Evolutionary conservation across 2,329 filamentous ascomycete genomes (phyloP).

Genomic region (Apiospora malaysiana): DNA sequence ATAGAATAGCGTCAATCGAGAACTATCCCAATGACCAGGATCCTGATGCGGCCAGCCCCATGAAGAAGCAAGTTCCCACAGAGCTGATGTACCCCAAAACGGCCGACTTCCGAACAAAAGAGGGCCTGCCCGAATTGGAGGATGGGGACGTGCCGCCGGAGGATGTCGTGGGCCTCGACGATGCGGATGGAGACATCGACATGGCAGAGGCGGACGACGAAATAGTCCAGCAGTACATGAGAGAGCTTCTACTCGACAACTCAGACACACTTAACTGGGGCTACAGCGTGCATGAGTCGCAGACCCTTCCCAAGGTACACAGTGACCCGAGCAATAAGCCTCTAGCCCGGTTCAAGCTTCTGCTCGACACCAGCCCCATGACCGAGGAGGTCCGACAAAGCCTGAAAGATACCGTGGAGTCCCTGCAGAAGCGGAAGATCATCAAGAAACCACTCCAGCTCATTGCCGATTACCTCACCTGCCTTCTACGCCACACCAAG

Average conservation of each 20-base stretch:
- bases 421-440: not conserved
- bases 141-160: not conserved
- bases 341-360: not conserved
- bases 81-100: slow-evolving; percentile 28
- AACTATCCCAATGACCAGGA: slow-evolving; percentile 26
- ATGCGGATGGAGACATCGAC: not conserved
- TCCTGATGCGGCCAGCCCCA: slow-evolving; percentile 21
- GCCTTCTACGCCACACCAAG: slow-evolving; percentile 25
- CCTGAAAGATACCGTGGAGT: not conserved
- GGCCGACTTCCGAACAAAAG: not conserved
- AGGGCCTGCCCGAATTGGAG: not conserved
- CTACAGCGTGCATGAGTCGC: slow-evolving; percentile 1
- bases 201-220: not conserved
- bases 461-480: slow-evolving; percentile 26
- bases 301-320: not conserved
- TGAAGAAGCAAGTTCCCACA: slow-evolving; percentile 28
- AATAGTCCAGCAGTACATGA: not conserved
- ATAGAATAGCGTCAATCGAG: slow-evolving; percentile 25
- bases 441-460: slow-evolving; percentile 5
- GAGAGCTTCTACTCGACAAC: not conserved
- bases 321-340: not conserved
- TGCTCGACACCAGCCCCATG: slow-evolving; percentile 5
- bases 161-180: not conserved
- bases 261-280: not conserved
- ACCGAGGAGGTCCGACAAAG: not conserved